Base-by-base conservation (phyloP, 2,329 filamentous ascomycete genomes). In the Aspergillus ustus region DNA sequence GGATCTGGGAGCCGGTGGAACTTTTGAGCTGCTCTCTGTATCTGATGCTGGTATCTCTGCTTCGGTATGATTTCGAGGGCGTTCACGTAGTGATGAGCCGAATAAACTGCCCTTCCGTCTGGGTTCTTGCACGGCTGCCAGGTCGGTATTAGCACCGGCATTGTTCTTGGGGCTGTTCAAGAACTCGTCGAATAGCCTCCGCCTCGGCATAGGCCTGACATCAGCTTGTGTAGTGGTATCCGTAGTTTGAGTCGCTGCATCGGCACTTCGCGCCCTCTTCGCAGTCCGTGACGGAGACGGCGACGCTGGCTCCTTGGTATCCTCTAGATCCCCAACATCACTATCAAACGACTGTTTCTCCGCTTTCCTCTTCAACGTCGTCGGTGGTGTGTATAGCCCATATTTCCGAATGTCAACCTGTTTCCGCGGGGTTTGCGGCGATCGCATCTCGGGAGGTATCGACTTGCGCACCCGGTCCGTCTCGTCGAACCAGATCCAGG, bases 331-430 rank as follows among this genome's bases (percentile, higher is more conserved):
- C 1, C 58, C 52, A 3, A 56, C 28, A 15, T 20, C 52, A n/a
- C 52, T 60, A 40, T 60, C 52, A 29, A 60, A 60, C n/a, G 58
- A 56, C 37, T 51, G 34, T 20, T 6, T 19, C 37, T 52, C 54
- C 28, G 43, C 53, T 43, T 53, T 52, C 8, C 53, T 43, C 31
- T 61, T 61, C 22, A 22, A 45, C 17, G 59, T 34, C 8, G n/a
- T 46, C 13, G 52, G 52, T 13, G 58, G 44, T 4, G 58, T 60
- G 29, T 55, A 51, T 28, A 57, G 49, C 37, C 49, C 53, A 22
- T 52, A 57, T 4, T 20, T 15, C 8, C 58, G 52, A 22, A 61
- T 61, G 31, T 61, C 53, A 13, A 51, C 9, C 25, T 61, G 53
- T 31, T 57, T 61, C 9, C 48, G 53, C 20, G 59, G 58, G 7